Base-by-base conservation (phyloP, 2,329 filamentous ascomycete genomes). In the Calonectria henricotiae region DNA sequence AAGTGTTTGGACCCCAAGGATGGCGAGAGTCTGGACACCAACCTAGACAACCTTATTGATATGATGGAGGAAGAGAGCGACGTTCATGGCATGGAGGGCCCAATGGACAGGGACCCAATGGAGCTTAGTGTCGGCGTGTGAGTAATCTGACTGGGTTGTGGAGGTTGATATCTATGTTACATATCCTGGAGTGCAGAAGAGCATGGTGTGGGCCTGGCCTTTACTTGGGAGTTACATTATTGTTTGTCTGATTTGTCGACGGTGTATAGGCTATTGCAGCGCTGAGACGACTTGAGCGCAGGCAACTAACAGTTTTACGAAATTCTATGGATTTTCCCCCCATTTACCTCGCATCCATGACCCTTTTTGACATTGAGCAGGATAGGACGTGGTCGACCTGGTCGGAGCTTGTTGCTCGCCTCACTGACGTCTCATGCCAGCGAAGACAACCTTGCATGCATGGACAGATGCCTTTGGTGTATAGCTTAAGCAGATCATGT, bases 1-100 rank as follows among this genome's bases (percentile, higher is more conserved):
- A 88, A 89, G 70, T 94, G 93, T 69, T 84, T 95, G 32, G 91
- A 91, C 30, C 87, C 91, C 17, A 87, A 89, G 74, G 91, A 93
- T 61, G 86, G 86, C 68, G 91, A 93, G 74, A 91, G 89, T 73
- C 87, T 94, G 41, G 92, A 94, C 79, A 85, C 86, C 51, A 91
- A 90, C 76, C 81, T 91, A 62, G 88, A 90, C 77, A 88, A 86
- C 69, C 82, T 91, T 71, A 89, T 91, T 75, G 85, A 87, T 55
- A 89, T 90, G 85, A 90, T 91, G 87, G 88, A 91, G 79, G 89
- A 91, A 76, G 88, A 90, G 76, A 83, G 82, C 67, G 86, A 88
- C n/a, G 83, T 86, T 46, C 82, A 82, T 46, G 80, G 78, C 65
- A 67, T 81, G 74, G 80, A 82, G 58, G 80, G 77, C 39, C 66